phyloP scores from a whole-genome alignment of 306 rosid genomes.

The Inga laurina region DNA sequence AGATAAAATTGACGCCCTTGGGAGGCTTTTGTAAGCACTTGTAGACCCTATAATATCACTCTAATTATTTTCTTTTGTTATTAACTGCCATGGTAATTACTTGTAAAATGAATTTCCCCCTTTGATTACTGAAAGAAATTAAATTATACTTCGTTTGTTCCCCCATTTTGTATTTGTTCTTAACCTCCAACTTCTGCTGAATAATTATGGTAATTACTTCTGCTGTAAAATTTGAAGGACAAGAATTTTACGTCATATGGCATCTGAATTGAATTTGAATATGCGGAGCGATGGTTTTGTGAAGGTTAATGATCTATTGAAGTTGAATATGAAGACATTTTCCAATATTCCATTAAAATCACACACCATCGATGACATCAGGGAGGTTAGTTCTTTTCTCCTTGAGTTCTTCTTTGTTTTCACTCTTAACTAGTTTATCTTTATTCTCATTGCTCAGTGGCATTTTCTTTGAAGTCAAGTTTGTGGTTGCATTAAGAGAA shows the following conservation, averaged over 20 bases:
- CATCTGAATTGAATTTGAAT: constrained; percentile 73
- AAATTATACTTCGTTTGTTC: neutral
- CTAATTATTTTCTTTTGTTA: neutral
- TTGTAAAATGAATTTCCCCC: neutral
- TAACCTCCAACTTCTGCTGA: neutral
- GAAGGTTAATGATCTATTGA: constrained; percentile 73
- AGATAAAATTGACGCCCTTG: constrained; percentile 91
- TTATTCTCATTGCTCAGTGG: neutral
- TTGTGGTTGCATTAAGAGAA: constrained; percentile 1
- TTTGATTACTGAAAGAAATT: constrained; percentile 3
- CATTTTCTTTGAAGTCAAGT: constrained; percentile 23
- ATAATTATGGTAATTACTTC: neutral
- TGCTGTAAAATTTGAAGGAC: constrained; percentile 56
- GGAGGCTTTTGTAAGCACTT: constrained; percentile 82
- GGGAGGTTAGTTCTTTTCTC: constrained; percentile 63
- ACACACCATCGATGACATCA: constrained; percentile 78
- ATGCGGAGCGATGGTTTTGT: constrained; percentile 80
- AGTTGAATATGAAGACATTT: constrained; percentile 74
- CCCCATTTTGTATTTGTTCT: neutral
- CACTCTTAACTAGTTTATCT: constrained; percentile 1
- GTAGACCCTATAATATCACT: neutral
- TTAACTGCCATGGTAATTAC: neutral
- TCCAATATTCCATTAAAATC: constrained; percentile 73
- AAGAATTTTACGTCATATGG: constrained; percentile 86
- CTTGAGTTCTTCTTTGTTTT: neutral